Percentiles rank a stretch among this genome's conserved stretches.
Conservation (phyloP, 2,329 filamentous ascomycete species). For the Fusarium sp. region DNA sequence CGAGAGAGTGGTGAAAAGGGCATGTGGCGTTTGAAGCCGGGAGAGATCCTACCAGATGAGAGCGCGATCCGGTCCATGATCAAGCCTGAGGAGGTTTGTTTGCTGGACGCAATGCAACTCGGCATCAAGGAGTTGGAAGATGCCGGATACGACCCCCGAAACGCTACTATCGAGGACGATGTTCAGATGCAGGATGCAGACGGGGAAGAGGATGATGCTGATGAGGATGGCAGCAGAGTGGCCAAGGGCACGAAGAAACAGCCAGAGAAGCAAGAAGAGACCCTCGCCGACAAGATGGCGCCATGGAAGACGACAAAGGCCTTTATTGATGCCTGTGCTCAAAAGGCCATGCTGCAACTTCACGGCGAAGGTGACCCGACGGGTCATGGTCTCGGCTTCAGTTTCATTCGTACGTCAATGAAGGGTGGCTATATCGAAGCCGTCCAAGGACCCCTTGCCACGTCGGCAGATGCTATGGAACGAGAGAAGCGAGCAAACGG, state of each 20-base stretch:
- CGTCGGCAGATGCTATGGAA: conserved; percentile 85
- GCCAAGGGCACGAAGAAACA: conserved; percentile 58
- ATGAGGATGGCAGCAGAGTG: conserved; percentile 57
- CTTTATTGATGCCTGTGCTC: conserved; percentile 91
- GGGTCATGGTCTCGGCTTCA: conserved; percentile 92
- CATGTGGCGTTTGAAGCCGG: conserved; percentile 80
- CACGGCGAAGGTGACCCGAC: conserved; percentile 96
- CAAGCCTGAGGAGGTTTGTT: conserved; percentile 93
- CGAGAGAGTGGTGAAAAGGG: conserved; percentile 80
- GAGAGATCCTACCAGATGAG: conserved; percentile 83
- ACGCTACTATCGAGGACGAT: conserved; percentile 72
- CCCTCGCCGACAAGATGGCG: conserved; percentile 87
- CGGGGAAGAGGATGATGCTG: conserved; percentile 65
- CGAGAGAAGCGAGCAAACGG: conserved; percentile 90
- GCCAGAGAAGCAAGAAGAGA: conserved; percentile 70
- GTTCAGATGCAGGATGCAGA: conserved; percentile 73
- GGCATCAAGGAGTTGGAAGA: conserved; percentile 92
- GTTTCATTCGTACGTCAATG: conserved; percentile 98
- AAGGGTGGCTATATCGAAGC: conserved; percentile 94
- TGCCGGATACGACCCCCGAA: conserved; percentile 82
- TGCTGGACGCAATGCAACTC: conserved; percentile 97
- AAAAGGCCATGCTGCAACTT: conserved; percentile 96
- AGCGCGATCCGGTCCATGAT: conserved; percentile 87
- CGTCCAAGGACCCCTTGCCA: conserved; percentile 74
- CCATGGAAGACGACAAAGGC: conserved; percentile 98